Base-by-base conservation (phyloP, 257 asterid species). In the Buddleja alternifolia region DNA sequence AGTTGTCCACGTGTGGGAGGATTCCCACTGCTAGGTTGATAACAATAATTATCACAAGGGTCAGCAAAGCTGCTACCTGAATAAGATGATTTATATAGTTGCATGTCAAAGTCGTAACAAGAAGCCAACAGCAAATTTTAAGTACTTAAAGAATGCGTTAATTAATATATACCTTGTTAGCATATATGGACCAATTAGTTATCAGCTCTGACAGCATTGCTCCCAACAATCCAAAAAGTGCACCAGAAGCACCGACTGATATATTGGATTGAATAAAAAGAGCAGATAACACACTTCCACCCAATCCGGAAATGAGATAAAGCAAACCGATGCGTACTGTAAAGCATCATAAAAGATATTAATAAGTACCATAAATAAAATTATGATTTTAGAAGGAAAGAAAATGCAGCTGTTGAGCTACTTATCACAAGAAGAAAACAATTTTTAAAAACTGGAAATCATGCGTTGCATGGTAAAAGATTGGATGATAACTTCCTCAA, bases 211-310 rank as follows among this genome's bases (percentile, higher is more conserved):
- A 90, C 42, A 90, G 93, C 98, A 92, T 92, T 73, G 91, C 86
- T 16, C 98, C 98, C 76, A 92, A 86, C 63, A 90, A 75, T 16
- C 98, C 97, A 40, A 92, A 92, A 71, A 92, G 91, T 51, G 98
- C 96, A 72, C 97, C 96, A 8, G 98, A 92, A 69, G 98, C 97
- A 64, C 98, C 98, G 0, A 92, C 98, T 7, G 98, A 92, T 82
- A 92, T 89, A 61, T 90, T 83, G 41, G 90, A 74, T 79, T 83
- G 93, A 56, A 92, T 86, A 66, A 92, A 92, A 70, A 90, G 91
- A 60, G 91, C 89, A 12, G 97, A 92, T 25, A 90, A 40, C 80
- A 92, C 72, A 63, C 96, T 90, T 46, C 98, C 97, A 23, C 98
- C 98, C 29, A 90, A 77, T 73, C 98, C 98, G 5, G 98, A 84